Evolutionary conservation across 176 grass and related monocot species (phyloP), one percentile per base, ranked within the genome.

Genomic region (Puya raimondii): DNA sequence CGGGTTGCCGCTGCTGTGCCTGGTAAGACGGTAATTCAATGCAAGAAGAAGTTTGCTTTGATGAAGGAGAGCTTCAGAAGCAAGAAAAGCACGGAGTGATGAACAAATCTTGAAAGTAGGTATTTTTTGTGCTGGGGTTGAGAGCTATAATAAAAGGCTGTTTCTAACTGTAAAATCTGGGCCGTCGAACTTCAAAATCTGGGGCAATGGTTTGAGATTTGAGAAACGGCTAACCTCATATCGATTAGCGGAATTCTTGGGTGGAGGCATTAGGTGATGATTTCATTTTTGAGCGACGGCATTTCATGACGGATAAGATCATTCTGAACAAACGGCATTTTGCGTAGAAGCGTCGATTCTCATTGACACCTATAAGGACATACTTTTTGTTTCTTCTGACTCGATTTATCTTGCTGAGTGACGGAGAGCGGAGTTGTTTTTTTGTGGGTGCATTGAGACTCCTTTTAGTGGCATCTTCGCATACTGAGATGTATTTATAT

Each of bases 1-100:
- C 87, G 94, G 50, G 94, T 99, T 21, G 79, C 94, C 72, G 82
- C 94, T 70, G 84, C 94, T 64, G 94, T 99, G 23, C 94, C 89
- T 8, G 94, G 94, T 20, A 99, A 93, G 85, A 99, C 94, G 12
- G 51, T 99, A 69, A 54, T 90, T 69, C 94, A 99, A 57, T 99
- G 94, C 82, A 99, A 86, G 80, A 99, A 90, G 76, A 99, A 99
- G 72, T 86, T 99, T 88, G 21, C 82, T 0, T 50, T 75, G 23
- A 99, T 99, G 94, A 92, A 84, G 72, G 78, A 92, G 77, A 91
- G 68, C 78, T 99, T 90, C 73, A 76, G 89, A 57, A 91, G 70
- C 75, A 99, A 99, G 84, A 99, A 93, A 79, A 72, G 21, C 22
- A 65, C 81, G 1, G 84, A 97, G 63, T 90, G 88, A 76, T 9